phyloP scores from a whole-genome alignment of 1,139 yeast genomes.

The Suhomyces wounanorum region DNA sequence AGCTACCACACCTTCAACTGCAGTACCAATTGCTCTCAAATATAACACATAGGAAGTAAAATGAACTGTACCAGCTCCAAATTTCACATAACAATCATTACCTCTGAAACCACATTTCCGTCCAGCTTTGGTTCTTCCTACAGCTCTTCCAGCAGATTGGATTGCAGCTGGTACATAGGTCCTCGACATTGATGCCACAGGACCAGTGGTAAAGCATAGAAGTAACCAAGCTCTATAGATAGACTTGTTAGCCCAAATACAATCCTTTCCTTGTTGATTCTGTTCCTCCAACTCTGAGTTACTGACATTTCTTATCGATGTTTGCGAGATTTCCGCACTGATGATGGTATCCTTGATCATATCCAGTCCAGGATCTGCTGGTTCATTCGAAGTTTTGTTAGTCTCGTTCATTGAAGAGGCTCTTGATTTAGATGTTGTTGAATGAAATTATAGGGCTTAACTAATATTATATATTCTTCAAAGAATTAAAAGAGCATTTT shows the following conservation, averaged over 20 bases:
- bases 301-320: background rate
- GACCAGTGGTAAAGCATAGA: constrained; percentile 39
- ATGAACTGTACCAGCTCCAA: constrained; percentile 41
- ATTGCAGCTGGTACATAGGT: constrained; percentile 47
- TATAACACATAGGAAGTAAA: constrained; percentile 42
- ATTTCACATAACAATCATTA: constrained; percentile 40
- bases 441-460: background rate
- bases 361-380: background rate
- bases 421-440: too few species aligned
- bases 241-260: constrained; percentile 21
- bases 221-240: constrained; percentile 26
- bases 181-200: constrained; percentile 46
- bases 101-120: constrained; percentile 31
- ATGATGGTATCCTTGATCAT: background rate
- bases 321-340: background rate
- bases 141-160: constrained; percentile 38
- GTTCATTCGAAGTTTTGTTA: too few species aligned
- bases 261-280: background rate
- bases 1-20: constrained; percentile 42
- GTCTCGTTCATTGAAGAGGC: background rate
- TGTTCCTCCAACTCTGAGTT: constrained; percentile 1
- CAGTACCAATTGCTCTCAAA: constrained; percentile 40
- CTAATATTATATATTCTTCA: too few species aligned
- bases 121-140: constrained; percentile 34
- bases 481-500: too few species aligned